phyloP scores from a whole-genome alignment of 2,329 filamentous ascomycete species.

The Ophiostoma pallidulum region DNA sequence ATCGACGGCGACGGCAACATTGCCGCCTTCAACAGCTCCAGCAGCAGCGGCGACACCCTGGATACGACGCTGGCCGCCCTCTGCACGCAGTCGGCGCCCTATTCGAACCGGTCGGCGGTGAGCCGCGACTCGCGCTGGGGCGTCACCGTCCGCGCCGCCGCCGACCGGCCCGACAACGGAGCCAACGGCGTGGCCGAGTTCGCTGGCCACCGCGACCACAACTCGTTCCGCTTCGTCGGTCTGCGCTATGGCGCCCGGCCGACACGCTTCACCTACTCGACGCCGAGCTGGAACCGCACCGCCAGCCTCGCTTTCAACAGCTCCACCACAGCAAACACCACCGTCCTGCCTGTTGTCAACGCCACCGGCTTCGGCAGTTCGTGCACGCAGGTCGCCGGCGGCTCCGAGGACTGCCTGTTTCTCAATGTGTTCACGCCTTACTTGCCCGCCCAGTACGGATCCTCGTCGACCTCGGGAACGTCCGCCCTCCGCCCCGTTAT shows the following conservation, averaged over 20 bases:
- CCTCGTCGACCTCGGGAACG: background rate
- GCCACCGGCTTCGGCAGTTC: conserved; percentile 28
- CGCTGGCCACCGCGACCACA: conserved; percentile 34
- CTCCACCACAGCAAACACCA: conserved; percentile 17
- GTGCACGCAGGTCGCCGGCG: conserved; percentile 30
- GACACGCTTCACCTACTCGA: conserved; percentile 35
- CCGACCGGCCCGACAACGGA: conserved; percentile 20
- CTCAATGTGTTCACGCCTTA: conserved; percentile 37
- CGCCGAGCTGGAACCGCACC: conserved; percentile 23
- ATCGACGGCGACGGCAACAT: conserved; percentile 23
- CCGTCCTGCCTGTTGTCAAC: conserved; percentile 18
- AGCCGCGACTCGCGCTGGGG: conserved; percentile 28
- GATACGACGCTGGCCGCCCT: conserved; percentile 25
- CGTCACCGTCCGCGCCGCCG: conserved; percentile 29
- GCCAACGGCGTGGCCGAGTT: conserved; percentile 18
- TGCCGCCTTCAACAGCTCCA: conserved; percentile 9
- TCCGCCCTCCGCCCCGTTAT: conserved; percentile 28
- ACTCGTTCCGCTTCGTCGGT: conserved; percentile 42
- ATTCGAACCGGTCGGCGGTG: conserved; percentile 25
- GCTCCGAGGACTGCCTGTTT: conserved; percentile 38
- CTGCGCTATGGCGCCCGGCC: conserved; percentile 37
- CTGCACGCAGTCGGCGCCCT: conserved; percentile 36
- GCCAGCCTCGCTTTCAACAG: conserved; percentile 17
- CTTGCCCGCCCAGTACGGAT: conserved; percentile 21
- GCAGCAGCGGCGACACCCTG: conserved; percentile 1